phyloP scores from a whole-genome alignment of 768 basidiomycete genomes.

The Phanerochaete carnosa region DNA sequence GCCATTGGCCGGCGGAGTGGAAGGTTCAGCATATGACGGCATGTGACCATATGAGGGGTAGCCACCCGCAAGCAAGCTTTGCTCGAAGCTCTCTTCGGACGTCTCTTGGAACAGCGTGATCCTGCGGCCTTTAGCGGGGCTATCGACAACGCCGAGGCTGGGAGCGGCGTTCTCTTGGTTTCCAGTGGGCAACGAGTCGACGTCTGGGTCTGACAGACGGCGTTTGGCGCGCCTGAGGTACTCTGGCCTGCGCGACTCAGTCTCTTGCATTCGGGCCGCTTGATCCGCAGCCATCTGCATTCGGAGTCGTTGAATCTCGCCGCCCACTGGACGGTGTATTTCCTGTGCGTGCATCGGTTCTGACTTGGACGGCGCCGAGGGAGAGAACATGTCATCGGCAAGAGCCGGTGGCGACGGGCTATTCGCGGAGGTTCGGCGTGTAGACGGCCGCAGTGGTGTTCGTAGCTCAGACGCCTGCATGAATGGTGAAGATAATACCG shows the following conservation, averaged over 20 bases:
- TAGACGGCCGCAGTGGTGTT: conserved; percentile 12
- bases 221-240: conserved; percentile 64
- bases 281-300: conserved; percentile 50
- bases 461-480: conserved; percentile 19
- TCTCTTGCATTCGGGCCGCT: conserved; percentile 45
- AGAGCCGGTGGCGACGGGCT: conserved; percentile 15
- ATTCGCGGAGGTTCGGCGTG: conserved; percentile 1
- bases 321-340: conserved; percentile 34
- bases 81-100: conserved; percentile 81
- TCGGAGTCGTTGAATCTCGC: conserved; percentile 60
- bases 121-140: conserved; percentile 68
- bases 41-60: conserved; percentile 62
- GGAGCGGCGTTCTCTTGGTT: conserved; percentile 27
- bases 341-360: conserved; percentile 25
- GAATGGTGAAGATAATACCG: conserved; percentile 30
- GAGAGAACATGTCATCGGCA: conserved; percentile 15
- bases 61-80: conserved; percentile 79
- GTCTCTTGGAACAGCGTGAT: conserved; percentile 79
- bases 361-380: neutral
- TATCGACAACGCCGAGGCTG: conserved; percentile 60
- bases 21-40: conserved; percentile 24
- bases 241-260: conserved; percentile 66
- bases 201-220: conserved; percentile 31
- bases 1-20: conserved; percentile 14
- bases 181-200: conserved; percentile 32